These are phyloP conservation scores for Bryum argenteum DNA, from an alignment of 225 moss, liverwort and hornwort species.

Conservation along the genomic window DNA sequence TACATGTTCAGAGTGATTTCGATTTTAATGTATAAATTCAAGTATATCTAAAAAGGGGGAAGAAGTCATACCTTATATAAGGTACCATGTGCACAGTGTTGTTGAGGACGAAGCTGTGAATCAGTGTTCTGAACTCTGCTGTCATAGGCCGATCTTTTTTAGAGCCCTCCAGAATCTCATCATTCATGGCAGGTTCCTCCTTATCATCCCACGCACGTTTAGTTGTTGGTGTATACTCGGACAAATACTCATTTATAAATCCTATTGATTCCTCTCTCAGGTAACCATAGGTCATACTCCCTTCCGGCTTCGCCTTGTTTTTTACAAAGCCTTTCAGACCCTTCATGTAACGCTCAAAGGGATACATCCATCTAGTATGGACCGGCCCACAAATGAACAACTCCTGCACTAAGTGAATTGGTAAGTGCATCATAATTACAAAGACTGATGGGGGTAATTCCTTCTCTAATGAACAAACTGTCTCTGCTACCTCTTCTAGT, in stretches of 20 bases:
- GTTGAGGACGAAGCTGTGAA: neutral
- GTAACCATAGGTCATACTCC: neutral
- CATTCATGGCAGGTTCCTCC: neutral
- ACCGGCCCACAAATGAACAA: neutral
- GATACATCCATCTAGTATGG: constrained; percentile 15
- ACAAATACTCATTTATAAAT: neutral
- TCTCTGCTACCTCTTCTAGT: neutral
- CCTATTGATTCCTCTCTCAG: neutral
- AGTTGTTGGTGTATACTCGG: neutral
- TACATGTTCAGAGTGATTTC: too few species aligned
- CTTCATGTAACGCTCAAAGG: neutral
- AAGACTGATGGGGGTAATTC: neutral
- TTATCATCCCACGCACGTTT: neutral
- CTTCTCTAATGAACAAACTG: neutral
- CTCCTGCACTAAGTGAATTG: neutral
- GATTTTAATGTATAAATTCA: too few species aligned
- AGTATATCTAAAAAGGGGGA: too few species aligned
- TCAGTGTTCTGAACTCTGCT: neutral
- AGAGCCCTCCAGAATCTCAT: too few species aligned
- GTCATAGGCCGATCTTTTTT: neutral
- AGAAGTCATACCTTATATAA: neutral
- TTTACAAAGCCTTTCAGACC: neutral
- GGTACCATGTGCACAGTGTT: neutral
- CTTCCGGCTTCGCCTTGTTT: neutral
- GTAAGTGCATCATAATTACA: neutral